Conservation (phyloP, 2,329 filamentous ascomycete species). For the Pseudogymnoascus sp. region DNA sequence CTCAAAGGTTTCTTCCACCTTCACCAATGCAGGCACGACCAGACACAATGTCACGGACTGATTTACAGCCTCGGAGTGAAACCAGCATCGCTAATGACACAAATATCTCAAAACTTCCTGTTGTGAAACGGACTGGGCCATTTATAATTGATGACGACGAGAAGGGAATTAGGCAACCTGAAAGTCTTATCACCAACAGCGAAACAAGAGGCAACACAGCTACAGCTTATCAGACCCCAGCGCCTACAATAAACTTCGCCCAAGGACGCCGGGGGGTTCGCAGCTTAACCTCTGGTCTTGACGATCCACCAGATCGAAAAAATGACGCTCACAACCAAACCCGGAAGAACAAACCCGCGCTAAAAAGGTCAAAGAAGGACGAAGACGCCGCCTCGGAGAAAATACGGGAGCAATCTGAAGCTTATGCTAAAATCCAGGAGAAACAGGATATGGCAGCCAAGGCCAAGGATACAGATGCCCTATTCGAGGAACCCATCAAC, state of each 20-base stretch:
- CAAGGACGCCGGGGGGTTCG: neutral
- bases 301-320: neutral
- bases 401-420: neutral
- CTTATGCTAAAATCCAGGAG: neutral
- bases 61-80: neutral
- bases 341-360: neutral
- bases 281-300: neutral
- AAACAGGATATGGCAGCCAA: neutral
- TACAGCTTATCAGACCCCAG: neutral
- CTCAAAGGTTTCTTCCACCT: neutral
- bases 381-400: neutral
- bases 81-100: neutral
- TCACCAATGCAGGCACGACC: neutral
- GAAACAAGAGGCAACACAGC: no score
- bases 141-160: neutral
- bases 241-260: neutral
- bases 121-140: neutral
- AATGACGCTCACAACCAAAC: neutral
- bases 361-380: neutral
- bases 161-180: no score
- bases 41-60: no score
- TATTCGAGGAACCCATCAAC: conserved; percentile 2
- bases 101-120: neutral
- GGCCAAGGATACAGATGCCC: neutral
- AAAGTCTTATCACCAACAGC: neutral